phyloP scores from a whole-genome alignment of 2,329 filamentous ascomycete genomes.

The Fusarium chuoi region DNA sequence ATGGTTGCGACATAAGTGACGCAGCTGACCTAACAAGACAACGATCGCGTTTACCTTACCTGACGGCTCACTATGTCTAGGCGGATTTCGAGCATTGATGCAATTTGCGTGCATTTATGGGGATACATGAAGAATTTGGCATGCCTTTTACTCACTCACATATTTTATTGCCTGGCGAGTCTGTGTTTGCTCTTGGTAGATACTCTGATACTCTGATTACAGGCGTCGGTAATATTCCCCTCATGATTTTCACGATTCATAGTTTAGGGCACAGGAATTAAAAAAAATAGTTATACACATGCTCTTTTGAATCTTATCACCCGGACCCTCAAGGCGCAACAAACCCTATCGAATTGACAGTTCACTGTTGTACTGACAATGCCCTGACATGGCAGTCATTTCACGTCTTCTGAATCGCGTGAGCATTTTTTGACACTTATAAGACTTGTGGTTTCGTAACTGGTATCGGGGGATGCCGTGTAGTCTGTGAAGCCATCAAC shows the following conservation, averaged over 20 bases:
- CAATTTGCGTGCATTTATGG: constrained; percentile 19
- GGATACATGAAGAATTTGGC: constrained; percentile 25
- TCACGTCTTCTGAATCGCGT: not conserved
- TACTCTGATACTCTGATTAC: constrained; percentile 19
- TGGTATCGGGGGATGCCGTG: not conserved
- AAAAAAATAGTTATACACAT: not conserved
- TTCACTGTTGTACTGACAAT: not conserved
- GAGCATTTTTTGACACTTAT: not conserved
- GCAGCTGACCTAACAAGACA: constrained; percentile 17
- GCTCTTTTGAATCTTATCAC: no score
- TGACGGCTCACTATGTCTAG: constrained; percentile 19
- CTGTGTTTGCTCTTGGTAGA: constrained; percentile 20
- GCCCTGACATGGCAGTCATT: not conserved
- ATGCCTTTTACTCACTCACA: not conserved
- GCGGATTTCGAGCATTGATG: constrained; percentile 10
- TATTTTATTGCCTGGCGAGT: constrained; percentile 17
- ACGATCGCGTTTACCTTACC: constrained; percentile 27
- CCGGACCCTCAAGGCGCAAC: not conserved
- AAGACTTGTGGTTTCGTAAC: not conserved
- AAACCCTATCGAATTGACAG: not conserved
- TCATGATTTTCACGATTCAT: constrained; percentile 14
- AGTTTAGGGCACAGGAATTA: constrained; percentile 18
- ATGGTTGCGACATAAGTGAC: constrained; percentile 32
- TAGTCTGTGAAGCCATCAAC: not conserved
- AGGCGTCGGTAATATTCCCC: constrained; percentile 29